Conservation (phyloP, 306 rosid species). For the Pterocarpus macrocarpus region DNA sequence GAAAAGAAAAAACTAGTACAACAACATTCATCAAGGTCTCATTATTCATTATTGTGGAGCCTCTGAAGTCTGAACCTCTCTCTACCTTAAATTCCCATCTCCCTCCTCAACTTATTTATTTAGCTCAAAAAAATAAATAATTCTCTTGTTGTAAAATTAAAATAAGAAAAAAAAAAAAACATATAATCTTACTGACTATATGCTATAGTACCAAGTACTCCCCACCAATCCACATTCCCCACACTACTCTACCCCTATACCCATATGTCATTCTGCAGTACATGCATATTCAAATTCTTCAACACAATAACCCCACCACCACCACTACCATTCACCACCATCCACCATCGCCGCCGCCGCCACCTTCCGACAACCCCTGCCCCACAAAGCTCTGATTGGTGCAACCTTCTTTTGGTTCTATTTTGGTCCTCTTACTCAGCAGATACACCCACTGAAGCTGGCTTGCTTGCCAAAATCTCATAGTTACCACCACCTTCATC, state of each 20-base stretch:
- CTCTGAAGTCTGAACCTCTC: constrained; percentile 41
- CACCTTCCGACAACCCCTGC: constrained; percentile 44
- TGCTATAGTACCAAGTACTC: constrained; percentile 52
- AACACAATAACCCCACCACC: not conserved
- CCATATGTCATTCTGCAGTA: constrained; percentile 51
- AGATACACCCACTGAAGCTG: constrained; percentile 56
- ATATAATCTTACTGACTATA: constrained; percentile 64
- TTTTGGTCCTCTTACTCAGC: constrained; percentile 35
- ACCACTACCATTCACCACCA: not conserved
- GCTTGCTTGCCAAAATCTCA: constrained; percentile 76
- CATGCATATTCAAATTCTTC: constrained; percentile 35
- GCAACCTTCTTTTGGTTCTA: constrained; percentile 29
- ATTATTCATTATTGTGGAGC: constrained; percentile 58
- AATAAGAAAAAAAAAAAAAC: constrained; percentile 49
- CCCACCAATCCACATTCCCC: constrained; percentile 34
- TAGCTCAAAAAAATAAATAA: constrained; percentile 67
- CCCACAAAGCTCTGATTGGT: constrained; percentile 23
- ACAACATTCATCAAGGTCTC: constrained; percentile 39
- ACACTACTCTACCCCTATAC: constrained; percentile 37
- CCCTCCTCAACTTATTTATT: constrained; percentile 60
- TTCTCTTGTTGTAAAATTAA: constrained; percentile 40
- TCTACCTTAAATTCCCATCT: constrained; percentile 38
- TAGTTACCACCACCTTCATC: constrained; percentile 63
- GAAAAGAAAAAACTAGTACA: not conserved
- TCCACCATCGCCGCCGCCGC: constrained; percentile 36